These are phyloP conservation scores for Rhizophagus sp. DNA, from an alignment of 192 early-diverging fungal genomes.

Conservation along the genomic window DNA sequence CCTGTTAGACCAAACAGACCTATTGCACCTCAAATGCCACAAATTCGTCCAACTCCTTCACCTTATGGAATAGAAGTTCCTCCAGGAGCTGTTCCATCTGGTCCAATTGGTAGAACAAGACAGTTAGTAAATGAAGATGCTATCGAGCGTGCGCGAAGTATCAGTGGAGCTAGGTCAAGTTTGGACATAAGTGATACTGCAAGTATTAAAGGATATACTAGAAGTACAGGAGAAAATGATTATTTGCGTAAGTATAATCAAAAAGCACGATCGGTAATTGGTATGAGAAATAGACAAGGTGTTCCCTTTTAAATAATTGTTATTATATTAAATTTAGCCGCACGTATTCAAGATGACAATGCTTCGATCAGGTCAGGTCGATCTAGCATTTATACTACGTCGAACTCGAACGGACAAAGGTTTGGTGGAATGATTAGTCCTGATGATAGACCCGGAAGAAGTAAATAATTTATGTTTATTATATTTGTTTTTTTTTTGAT, in stretches of 20 bases:
- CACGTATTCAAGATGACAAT: constrained; percentile 17
- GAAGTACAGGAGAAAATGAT: not conserved
- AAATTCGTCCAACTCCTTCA: not conserved
- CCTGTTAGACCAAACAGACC: not conserved
- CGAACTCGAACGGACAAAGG: not conserved
- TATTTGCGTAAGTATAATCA: not conserved
- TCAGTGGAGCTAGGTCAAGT: not conserved
- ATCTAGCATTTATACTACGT: not conserved
- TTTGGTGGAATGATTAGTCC: not conserved
- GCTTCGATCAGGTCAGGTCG: not conserved
- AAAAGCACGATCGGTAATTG: not conserved
- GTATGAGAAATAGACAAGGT: not conserved
- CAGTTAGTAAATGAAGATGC: not conserved
- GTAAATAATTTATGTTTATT: not conserved
- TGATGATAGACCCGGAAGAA: constrained; percentile 18
- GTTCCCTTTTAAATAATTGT: not conserved
- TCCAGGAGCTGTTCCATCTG: not conserved
- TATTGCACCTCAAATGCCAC: too few species aligned
- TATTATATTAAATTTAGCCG: not conserved
- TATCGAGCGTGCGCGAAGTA: not conserved
- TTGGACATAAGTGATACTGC: not conserved
- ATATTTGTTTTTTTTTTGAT: not conserved
- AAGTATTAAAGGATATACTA: constrained; percentile 3
- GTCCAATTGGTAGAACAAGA: not conserved
- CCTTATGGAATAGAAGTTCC: not conserved